Conservation (phyloP, 192 early-diverging fungal genomes). For the Gaertneriomyces sp. region DNA sequence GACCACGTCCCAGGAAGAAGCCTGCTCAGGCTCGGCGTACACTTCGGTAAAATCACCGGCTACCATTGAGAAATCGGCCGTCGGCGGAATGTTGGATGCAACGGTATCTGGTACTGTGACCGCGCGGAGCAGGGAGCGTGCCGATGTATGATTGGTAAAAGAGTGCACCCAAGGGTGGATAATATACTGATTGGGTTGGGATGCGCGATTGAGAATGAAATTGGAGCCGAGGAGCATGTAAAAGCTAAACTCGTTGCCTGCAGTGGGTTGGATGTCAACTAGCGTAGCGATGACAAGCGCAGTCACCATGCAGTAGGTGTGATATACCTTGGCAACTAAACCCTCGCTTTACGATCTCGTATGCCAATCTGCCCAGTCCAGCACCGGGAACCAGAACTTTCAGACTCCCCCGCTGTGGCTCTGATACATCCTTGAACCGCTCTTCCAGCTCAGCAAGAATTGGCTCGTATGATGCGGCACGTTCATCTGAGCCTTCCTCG, state of each 20-base stretch:
- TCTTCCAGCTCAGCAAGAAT: constrained; percentile 69
- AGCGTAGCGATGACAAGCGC: no score
- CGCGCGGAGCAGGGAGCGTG: constrained; percentile 60
- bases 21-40: constrained; percentile 1
- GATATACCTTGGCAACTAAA: constrained; percentile 25
- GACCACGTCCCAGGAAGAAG: constrained; percentile 71
- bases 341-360: constrained; percentile 86
- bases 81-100: constrained; percentile 57
- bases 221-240: constrained; percentile 94
- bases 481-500: constrained; percentile 71
- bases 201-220: constrained; percentile 84
- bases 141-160: constrained; percentile 72
- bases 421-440: constrained; percentile 49
- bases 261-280: not conserved
- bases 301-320: not conserved
- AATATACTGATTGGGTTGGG: constrained; percentile 51
- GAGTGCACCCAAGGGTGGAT: constrained; percentile 92
- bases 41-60: constrained; percentile 94
- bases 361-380: constrained; percentile 89
- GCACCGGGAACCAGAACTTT: constrained; percentile 90
- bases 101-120: constrained; percentile 83
- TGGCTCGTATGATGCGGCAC: constrained; percentile 75
- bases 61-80: constrained; percentile 89
- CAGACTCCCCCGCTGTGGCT: constrained; percentile 56
- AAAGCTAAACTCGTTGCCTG: constrained; percentile 94